Evolutionary conservation across 768 basidiomycete species (phyloP), one percentile per base, ranked within the genome.

Genomic region (Tricholoma bakamatsutake): DNA sequence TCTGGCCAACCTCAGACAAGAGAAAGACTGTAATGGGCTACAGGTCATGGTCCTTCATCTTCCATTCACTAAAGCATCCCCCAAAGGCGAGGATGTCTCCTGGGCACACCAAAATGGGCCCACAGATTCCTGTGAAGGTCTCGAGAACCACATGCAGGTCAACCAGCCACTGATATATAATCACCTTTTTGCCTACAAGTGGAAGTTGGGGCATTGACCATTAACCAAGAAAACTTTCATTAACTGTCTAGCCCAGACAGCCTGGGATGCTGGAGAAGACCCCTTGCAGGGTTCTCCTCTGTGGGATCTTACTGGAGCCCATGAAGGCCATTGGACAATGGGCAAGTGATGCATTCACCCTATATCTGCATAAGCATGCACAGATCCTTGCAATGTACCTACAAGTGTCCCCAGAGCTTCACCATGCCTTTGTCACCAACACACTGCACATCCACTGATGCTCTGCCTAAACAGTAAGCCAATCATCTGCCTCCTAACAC

Each of bases 151-250:
- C 47, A 15, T 62, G 0, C 0, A n/a, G 2, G 24, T 64, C 27
- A 66, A 62, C 42, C 5, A 45, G 1, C 63, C 61, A 10, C 50
- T 50, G 0, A 13, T 40, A 11, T 31, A 54, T 13, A 13, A 1
- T 2, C 59, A 56, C 28, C 49, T 61, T 0, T 65, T 62, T 21
- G 51, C 58, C 1, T 58, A 62, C 39, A 13, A 15, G 6, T 5
- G 31, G 9, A 37, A 57, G 18, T 42, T 46, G 9, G 12, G 35
- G 4, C 33, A 51, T 12, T 11, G 50, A 1, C 59, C 68, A 1
- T 65, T 73, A 10, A 69, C 70, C 5, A 60, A 61, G 12, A 15
- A 24, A 0, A 57, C 58, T 18, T 67, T 70, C 59, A 39, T 66
- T 5, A 13, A 50, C 17, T 51, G 55, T 0, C 33, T 71, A 1